Evolutionary conservation across 495 filamentous ascomycete genomes (phyloP), one percentile per base, ranked within the genome.

Genomic region (Podospora sp.): DNA sequence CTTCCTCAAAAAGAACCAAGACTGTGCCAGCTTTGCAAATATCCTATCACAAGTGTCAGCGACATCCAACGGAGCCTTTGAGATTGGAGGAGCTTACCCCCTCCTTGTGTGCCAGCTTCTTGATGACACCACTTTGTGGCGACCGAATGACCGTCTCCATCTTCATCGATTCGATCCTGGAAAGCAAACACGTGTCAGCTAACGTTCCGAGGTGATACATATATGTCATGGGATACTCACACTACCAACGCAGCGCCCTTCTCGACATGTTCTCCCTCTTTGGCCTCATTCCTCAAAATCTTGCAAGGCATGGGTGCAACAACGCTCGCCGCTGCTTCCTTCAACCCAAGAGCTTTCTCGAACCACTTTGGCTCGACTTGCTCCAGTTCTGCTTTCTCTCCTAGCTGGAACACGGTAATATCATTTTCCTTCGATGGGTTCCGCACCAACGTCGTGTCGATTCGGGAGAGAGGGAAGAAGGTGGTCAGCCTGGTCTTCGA

Each of bases 121-220:
- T 87, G 66, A 99, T 86, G 9, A 88, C 85, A 7, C 93, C 95
- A 68, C 89, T 88, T 57, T 93, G 88, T 12, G 95, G 95, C 69
- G 91, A 94, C 66, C 95, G 84, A 66, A 99, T 97, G 36, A 96
- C 93, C 35, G 93, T 99, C 80, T 99, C 95, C 95, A 99, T 99
- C 85, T 99, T 99, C 95, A 99, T 99, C 65, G 94, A 97, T 79
- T 99, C 95, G 73, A 99, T 96, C 0, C 84, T 84, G 55, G 12
- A 26, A 20, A 20, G 12, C 14, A 6, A 46, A 5, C 56, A 36
- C 58, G 24, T 16, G n/a, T 36, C 20, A 62, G 40, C 73, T 59
- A 78, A 65, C 14, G 9, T 5, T 9, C 6, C 27, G 22, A n/a
- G 4, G 21, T 20, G 18, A 16, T 21, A 61, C 50, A 27, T 53